Base-by-base conservation (phyloP, 352 stramenopile genomes). In the Globisporangium spiculum region DNA sequence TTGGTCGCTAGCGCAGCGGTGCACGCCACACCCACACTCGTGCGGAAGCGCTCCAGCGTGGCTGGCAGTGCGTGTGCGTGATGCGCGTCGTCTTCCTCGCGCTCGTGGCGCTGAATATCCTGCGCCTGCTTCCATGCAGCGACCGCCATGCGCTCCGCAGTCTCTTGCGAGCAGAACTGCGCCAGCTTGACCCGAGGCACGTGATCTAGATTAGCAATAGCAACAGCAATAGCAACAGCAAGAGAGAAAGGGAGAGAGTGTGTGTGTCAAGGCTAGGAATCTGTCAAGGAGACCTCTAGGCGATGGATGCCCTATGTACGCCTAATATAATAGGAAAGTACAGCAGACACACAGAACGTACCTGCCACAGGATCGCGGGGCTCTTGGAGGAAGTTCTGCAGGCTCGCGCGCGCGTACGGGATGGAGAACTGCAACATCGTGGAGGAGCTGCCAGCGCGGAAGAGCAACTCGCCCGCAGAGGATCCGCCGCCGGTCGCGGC, bases 401-500 rank as follows among this genome's bases (percentile, higher is more conserved):
- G 75, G 74, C 81, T 91, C 22, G 72, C 69, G 61, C 82, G 83
- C 18, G 83, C 81, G 67, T 93, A 93, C 24, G 83, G 83, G 38
- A 93, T 75, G 30, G 75, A 71, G 67, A 88, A 91, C 63, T 90
- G 76, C 53, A 91, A 65, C 78, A 93, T 88, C 41, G 80, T 90
- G 62, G 83, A 90, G 27, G 83, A 93, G 55, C 82, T 91, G 18
- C 81, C 83, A 8, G 75, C 53, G 20, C 73, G 71, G 59, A 91
- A 88, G 27, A 91, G 77, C 18, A 77, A 70, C 59, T 85, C 71
- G 3, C 79, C 70, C 3, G 75, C 77, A 7, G 76, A 78, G 0
- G 77, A 67, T 0, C 85, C 85, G 12, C 85, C 85, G n/a, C 85
- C 85, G 0, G 85, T 91, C 52, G 77, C 80, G 2, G 74, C 77